Conservation (phyloP, 331 rosid species). For the Rosa hybrid region DNA sequence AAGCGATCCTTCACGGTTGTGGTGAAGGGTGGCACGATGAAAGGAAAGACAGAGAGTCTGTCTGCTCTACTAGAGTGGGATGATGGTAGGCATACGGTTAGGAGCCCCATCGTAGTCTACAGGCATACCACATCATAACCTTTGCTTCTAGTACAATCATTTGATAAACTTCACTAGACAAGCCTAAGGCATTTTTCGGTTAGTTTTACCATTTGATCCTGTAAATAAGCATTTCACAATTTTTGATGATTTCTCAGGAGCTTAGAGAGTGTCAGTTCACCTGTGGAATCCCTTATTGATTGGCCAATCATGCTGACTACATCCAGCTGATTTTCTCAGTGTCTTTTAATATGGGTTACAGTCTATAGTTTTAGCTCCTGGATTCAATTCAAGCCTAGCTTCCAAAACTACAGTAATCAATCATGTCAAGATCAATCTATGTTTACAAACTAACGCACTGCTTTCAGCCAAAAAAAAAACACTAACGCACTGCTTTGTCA, state of each 20-base stretch:
- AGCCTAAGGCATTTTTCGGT: not conserved
- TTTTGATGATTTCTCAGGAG: not conserved
- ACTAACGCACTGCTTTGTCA: not conserved
- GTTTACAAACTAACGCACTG: not conserved
- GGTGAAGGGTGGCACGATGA: slow-evolving; percentile 45
- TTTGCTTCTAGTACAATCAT: not conserved
- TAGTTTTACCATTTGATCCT: not conserved
- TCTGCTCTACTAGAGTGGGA: slow-evolving; percentile 64
- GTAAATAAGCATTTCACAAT: slow-evolving; percentile 13
- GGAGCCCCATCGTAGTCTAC: slow-evolving; percentile 51
- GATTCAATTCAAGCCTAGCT: not conserved
- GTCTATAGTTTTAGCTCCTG: not conserved
- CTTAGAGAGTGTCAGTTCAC: not conserved
- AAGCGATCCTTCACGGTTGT: slow-evolving; percentile 54
- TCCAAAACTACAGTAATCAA: not conserved
- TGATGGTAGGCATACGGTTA: slow-evolving; percentile 57
- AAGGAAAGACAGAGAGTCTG: not conserved
- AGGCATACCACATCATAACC: slow-evolving; percentile 12
- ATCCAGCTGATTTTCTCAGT: not conserved
- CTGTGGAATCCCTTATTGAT: not conserved
- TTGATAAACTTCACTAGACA: not conserved
- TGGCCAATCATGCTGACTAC: not conserved
- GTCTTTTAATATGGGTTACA: not conserved
- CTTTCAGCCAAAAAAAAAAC: not conserved
- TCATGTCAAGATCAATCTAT: not conserved